Conservation (phyloP, 2,329 filamentous ascomycete species). For the Claviceps maximensis region DNA sequence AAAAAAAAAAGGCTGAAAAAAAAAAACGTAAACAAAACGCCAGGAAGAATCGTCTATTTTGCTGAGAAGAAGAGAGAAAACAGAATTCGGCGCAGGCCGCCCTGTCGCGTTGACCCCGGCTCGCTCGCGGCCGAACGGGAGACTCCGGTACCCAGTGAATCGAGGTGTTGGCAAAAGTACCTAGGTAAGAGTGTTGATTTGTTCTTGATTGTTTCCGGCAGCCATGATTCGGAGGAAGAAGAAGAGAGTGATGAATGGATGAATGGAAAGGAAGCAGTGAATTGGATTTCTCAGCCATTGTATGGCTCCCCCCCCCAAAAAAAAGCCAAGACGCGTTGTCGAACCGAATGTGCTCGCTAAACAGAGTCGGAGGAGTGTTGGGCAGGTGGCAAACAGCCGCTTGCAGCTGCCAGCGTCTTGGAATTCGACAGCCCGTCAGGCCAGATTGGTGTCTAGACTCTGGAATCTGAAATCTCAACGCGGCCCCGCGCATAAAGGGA, state of each 20-base stretch:
- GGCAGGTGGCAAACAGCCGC: slow-evolving; percentile 5
- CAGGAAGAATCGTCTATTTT: background rate
- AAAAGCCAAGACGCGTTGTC: too few relatives aligned
- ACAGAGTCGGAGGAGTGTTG: background rate
- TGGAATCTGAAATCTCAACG: background rate
- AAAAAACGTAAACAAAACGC: background rate
- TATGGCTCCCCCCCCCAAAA: background rate
- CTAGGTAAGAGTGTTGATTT: background rate
- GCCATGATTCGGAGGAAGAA: background rate
- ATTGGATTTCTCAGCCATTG: background rate
- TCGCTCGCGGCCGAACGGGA: background rate
- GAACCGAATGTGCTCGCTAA: background rate
- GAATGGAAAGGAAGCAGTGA: background rate
- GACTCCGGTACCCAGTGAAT: background rate
- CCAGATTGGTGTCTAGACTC: too few relatives aligned
- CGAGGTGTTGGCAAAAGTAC: background rate
- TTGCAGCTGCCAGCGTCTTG: background rate
- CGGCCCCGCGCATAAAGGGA: background rate
- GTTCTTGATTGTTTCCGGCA: background rate
- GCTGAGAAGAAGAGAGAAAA: too few relatives aligned
- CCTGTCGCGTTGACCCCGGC: background rate
- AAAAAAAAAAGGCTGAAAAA: background rate
- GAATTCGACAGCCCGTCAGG: too few relatives aligned
- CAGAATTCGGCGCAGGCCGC: background rate
- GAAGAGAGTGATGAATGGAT: background rate